These are phyloP conservation scores for Mucor irregularis DNA, from an alignment of 371 early-diverging fungal genomes.

Conservation along the genomic window DNA sequence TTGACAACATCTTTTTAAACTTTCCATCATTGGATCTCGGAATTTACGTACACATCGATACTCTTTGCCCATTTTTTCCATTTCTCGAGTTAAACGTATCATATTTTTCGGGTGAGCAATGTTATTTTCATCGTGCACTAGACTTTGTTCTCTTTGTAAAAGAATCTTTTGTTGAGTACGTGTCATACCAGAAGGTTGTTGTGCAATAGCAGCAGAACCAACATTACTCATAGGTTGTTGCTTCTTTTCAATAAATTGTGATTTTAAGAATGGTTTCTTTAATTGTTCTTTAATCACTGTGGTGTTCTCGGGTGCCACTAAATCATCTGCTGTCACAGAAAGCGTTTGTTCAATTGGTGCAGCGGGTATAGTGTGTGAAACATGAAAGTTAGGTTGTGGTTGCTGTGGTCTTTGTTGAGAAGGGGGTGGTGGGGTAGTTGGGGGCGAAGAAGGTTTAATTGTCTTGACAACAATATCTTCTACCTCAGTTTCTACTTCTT, in stretches of 20 bases:
- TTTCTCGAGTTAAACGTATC: slow-evolving; percentile 47
- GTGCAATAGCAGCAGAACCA: slow-evolving; percentile 11
- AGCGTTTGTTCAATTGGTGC: slow-evolving; percentile 17
- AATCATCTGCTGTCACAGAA: slow-evolving; percentile 13
- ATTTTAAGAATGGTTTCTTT: slow-evolving; percentile 15
- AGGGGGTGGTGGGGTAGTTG: slow-evolving; percentile 9
- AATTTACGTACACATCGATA: slow-evolving; percentile 33
- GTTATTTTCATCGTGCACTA: slow-evolving; percentile 45
- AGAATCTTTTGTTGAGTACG: slow-evolving; percentile 52
- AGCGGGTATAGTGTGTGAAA: slow-evolving; percentile 11
- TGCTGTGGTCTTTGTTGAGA: slow-evolving; percentile 1
- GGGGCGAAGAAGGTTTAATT: slow-evolving; percentile 10
- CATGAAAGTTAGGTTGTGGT: slow-evolving; percentile 9
- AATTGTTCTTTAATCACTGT: no score
- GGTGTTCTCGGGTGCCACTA: slow-evolving; percentile 5
- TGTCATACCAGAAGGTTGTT: slow-evolving; percentile 26
- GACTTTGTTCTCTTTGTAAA: slow-evolving; percentile 45
- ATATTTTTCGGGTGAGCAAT: slow-evolving; percentile 48
- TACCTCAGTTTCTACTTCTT: slow-evolving; percentile 7
- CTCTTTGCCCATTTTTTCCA: slow-evolving; percentile 47
- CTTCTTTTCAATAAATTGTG: slow-evolving; percentile 25
- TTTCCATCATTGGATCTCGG: slow-evolving; percentile 40
- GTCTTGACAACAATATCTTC: no score
- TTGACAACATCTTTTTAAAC: slow-evolving; percentile 25
- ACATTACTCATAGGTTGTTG: background rate